Conservation (phyloP, 257 asterid species). For the Paulownia fortunei region DNA sequence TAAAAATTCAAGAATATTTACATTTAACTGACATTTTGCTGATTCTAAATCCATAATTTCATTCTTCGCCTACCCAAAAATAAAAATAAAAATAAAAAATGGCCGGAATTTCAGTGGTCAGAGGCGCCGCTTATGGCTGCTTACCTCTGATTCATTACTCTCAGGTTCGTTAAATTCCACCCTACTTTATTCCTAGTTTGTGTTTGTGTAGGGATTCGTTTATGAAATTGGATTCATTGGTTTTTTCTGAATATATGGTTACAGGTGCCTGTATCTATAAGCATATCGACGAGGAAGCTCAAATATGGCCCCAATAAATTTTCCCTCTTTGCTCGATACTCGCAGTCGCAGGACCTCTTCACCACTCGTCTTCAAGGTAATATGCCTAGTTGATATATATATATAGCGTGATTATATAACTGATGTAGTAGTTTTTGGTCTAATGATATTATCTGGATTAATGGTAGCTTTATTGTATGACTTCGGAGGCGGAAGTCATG, state of each 20-base stretch:
- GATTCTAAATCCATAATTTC: background rate
- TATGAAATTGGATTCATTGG: background rate
- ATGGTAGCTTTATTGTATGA: background rate
- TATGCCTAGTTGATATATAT: background rate
- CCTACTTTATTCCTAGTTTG: background rate
- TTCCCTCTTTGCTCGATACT: slow-evolving; percentile 60
- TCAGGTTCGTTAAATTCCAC: slow-evolving; percentile 45
- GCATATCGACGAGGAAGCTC: slow-evolving; percentile 43
- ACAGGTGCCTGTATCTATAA: slow-evolving; percentile 54
- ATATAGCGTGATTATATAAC: background rate
- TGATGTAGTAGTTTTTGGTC: background rate
- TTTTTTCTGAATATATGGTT: slow-evolving; percentile 21
- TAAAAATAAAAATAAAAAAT: slow-evolving; percentile 26
- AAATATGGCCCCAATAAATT: slow-evolving; percentile 36
- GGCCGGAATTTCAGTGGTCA: slow-evolving; percentile 66
- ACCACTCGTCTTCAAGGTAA: slow-evolving; percentile 88
- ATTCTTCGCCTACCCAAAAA: background rate
- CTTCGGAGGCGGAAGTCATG: background rate
- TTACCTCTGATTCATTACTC: slow-evolving; percentile 51
- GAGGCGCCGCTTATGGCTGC: slow-evolving; percentile 56
- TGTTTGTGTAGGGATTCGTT: background rate
- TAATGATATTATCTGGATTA: background rate
- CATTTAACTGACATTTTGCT: background rate
- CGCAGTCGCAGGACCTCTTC: slow-evolving; percentile 80
- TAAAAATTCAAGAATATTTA: background rate